A percentile compares a stretch with the other conserved stretches of the same genome.
Conservation (phyloP, 805 yeast species). For the Pichia pseudocactophila region DNA sequence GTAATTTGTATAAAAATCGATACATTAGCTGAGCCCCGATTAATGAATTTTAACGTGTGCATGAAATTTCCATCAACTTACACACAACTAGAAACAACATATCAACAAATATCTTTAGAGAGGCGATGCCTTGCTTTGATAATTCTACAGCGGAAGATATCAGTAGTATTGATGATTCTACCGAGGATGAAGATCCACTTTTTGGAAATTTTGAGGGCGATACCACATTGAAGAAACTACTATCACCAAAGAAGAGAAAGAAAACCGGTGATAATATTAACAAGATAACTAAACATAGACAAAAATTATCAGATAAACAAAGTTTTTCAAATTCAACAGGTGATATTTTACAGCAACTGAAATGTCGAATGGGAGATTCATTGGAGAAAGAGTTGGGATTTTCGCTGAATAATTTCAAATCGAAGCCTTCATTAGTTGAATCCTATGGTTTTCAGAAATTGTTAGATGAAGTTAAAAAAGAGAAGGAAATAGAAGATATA, state of each 20-base stretch:
- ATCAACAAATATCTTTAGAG: too few species aligned
- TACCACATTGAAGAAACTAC: neutral
- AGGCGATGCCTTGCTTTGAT: too few species aligned
- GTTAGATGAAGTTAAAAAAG: slow-evolving; percentile 2
- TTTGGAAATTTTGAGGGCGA: slow-evolving; percentile 6
- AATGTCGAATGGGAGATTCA: slow-evolving; percentile 3
- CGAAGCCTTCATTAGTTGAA: neutral
- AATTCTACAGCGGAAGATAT: neutral
- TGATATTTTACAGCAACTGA: slow-evolving; percentile 5
- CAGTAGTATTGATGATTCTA: neutral
- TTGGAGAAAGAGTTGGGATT: slow-evolving; percentile 10
- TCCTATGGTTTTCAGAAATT: neutral
- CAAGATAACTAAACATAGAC: neutral
- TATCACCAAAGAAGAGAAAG: slow-evolving; percentile 3
- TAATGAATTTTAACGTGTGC: too few species aligned
- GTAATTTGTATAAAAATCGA: too few species aligned
- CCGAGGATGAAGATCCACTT: slow-evolving; percentile 6
- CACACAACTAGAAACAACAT: too few species aligned
- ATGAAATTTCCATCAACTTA: too few species aligned
- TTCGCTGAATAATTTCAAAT: slow-evolving; percentile 1
- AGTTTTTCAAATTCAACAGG: neutral
- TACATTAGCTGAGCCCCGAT: neutral
- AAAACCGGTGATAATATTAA: neutral
- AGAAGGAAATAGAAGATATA: neutral
- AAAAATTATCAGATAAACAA: neutral